phyloP scores from a whole-genome alignment of 1,139 yeast genomes.

The Zhuliangozyma blackwelliae region DNA sequence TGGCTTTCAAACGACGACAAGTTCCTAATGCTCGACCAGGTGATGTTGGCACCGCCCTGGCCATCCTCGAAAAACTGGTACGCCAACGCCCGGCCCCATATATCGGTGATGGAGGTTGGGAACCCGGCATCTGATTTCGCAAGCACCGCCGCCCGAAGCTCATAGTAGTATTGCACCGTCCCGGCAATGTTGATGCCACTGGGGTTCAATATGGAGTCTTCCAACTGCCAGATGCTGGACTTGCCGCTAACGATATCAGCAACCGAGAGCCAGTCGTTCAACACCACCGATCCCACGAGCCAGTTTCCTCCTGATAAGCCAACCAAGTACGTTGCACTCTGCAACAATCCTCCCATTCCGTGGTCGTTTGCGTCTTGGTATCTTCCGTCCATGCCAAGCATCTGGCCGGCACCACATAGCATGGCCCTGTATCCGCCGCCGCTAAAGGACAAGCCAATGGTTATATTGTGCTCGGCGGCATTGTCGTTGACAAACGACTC shows the following conservation, averaged over 20 bases:
- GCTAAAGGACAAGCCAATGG: constrained; percentile 40
- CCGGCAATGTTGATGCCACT: constrained; percentile 32
- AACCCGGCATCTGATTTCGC: constrained; percentile 35
- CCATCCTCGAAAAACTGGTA: constrained; percentile 29
- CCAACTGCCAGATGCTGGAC: constrained; percentile 34
- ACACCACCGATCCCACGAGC: constrained; percentile 36
- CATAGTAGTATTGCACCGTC: constrained; percentile 28
- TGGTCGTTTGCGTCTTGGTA: constrained; percentile 19
- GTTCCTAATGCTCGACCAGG: constrained; percentile 35
- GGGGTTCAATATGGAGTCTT: constrained; percentile 37
- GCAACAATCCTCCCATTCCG: constrained; percentile 40
- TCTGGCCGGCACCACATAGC: constrained; percentile 40
- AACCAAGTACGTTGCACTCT: constrained; percentile 33
- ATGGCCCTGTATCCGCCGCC: constrained; percentile 47
- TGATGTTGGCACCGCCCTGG: constrained; percentile 26
- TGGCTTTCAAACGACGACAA: constrained; percentile 23
- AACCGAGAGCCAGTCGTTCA: constrained; percentile 37
- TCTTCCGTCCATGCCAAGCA: constrained; percentile 33
- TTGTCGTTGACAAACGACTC: constrained; percentile 22
- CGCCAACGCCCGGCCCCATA: constrained; percentile 42
- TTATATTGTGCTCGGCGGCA: constrained; percentile 25
- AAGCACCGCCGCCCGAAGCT: constrained; percentile 23
- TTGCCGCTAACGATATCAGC: constrained; percentile 23
- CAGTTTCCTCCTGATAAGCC: constrained; percentile 45
- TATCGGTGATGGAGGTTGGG: constrained; percentile 36